These are phyloP conservation scores for Candida fluviatilis DNA, from an alignment of 805 yeast genomes.

Conservation along the genomic window DNA sequence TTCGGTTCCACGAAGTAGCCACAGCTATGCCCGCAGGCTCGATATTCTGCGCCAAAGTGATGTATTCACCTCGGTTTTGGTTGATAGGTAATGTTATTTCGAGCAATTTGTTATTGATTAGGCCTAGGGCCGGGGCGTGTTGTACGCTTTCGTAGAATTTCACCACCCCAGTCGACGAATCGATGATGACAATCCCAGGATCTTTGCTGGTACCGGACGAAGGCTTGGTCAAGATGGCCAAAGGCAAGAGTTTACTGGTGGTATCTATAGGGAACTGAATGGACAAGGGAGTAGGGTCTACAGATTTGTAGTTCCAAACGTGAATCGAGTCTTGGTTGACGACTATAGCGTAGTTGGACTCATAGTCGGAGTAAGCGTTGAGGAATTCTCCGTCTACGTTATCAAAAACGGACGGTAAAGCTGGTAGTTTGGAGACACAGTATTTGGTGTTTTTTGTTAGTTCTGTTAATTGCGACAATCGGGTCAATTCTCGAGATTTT, in stretches of 20 bases:
- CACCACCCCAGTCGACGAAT: constrained; percentile 53
- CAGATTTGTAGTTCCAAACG: constrained; percentile 67
- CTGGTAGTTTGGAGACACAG: constrained; percentile 53
- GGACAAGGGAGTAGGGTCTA: constrained; percentile 55
- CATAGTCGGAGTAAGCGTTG: constrained; percentile 45
- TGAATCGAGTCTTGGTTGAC: constrained; percentile 48
- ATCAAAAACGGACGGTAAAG: constrained; percentile 44
- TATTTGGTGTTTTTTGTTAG: constrained; percentile 57
- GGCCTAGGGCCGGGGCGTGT: constrained; percentile 62
- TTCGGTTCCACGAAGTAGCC: constrained; percentile 67
- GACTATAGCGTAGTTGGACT: constrained; percentile 46
- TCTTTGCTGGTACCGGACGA: constrained; percentile 43
- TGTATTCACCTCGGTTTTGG: constrained; percentile 43
- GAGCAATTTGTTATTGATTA: constrained; percentile 43
- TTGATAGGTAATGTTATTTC: constrained; percentile 38
- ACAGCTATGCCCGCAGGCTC: constrained; percentile 74
- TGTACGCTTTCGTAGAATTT: constrained; percentile 73
- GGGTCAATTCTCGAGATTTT: not conserved
- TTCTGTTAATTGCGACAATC: constrained; percentile 24
- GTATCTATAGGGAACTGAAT: constrained; percentile 46
- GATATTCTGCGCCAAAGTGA: constrained; percentile 53
- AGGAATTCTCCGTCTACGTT: constrained; percentile 2
- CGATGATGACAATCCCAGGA: constrained; percentile 72
- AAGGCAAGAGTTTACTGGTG: constrained; percentile 30
- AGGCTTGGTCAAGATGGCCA: constrained; percentile 58